These are phyloP conservation scores for Hypoxylon sp. DNA, from an alignment of 2,329 filamentous ascomycete species.

Conservation along the genomic window DNA sequence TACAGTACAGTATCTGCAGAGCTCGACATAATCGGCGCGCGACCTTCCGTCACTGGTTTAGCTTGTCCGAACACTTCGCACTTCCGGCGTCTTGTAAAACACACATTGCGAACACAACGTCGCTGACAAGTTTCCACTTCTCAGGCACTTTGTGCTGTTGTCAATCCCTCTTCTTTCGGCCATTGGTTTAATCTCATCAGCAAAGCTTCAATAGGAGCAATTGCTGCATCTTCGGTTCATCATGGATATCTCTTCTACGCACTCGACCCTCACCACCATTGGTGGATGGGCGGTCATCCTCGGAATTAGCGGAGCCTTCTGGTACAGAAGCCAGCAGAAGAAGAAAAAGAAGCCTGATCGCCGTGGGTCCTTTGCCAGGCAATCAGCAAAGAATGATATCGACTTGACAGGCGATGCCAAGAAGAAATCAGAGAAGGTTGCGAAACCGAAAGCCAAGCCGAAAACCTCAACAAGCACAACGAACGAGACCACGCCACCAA, in stretches of 20 bases:
- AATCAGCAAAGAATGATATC: constrained; percentile 45
- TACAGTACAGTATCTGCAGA: constrained; percentile 17
- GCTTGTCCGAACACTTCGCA: constrained; percentile 31
- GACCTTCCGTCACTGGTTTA: constrained; percentile 44
- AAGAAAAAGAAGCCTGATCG: constrained; percentile 36
- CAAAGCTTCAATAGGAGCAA: constrained; percentile 25
- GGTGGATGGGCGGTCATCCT: constrained; percentile 57
- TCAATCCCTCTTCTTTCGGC: constrained; percentile 30
- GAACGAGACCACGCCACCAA: constrained; percentile 53
- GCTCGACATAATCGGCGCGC: constrained; percentile 42
- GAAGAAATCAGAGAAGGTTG: constrained; percentile 58
- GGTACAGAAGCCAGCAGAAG: constrained; percentile 44
- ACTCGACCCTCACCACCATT: constrained; percentile 54
- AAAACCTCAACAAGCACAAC: constrained; percentile 54
- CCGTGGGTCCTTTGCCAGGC: constrained; percentile 44
- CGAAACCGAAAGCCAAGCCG: constrained; percentile 57
- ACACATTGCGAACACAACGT: constrained; percentile 34
- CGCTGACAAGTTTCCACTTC: constrained; percentile 18
- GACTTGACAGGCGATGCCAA: constrained; percentile 54
- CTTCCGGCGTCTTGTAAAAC: constrained; percentile 27
- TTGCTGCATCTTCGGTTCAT: constrained; percentile 25
- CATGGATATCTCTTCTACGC: constrained; percentile 51
- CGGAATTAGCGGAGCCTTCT: constrained; percentile 49
- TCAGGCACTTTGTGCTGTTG: constrained; percentile 39
- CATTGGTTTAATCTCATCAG: constrained; percentile 21